Evolutionary conservation across 805 yeast species (phyloP), one percentile per base, ranked within the genome.

Genomic region (Candida piceae): DNA sequence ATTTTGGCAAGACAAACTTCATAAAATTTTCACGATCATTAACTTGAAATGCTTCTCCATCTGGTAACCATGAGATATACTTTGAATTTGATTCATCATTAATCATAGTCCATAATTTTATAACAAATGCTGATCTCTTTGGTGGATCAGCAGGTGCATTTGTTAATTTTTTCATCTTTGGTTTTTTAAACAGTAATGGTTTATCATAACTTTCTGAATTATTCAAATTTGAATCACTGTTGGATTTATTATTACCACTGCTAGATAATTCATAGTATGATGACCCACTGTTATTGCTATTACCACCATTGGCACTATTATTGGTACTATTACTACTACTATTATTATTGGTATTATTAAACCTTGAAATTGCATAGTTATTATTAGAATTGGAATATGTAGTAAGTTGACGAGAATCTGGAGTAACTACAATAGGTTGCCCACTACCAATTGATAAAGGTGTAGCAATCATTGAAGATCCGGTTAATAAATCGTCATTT

Each of bases 41-140:
- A 7, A 93, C 96, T 48, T 84, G 80, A 57, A 93, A 88, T 4
- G 93, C 76, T 46, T 77, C 70, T 2, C 98, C 98, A 58, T 85
- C 89, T 1, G 77, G 73, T 50, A 78, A 68, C 98, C 98, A 93
- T 26, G 78, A 68, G 32, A 93, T 90, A 50, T 77, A 78, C 31
- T 80, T 72, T 13, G 70, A 58, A 58, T 89, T 90, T 0, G 62
- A 52, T 1, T 76, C 67, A 55, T 90, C 96, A 57, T 89, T 89
- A 7, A 93, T 88, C 96, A 93, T 93, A 25, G 80, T 74, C 98
- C 98, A 90, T 15, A 93, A 66, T 60, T 93, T 93, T 69, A 80
- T 77, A 8, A 93, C 96, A 64, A 93, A 93, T 0, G 95, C 94
- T 1, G 97, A 95, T 36, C 87, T 67, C 52, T 80, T 82, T n/a